Base-by-base conservation (phyloP, 768 basidiomycete genomes). In the Suillus subaureus region DNA sequence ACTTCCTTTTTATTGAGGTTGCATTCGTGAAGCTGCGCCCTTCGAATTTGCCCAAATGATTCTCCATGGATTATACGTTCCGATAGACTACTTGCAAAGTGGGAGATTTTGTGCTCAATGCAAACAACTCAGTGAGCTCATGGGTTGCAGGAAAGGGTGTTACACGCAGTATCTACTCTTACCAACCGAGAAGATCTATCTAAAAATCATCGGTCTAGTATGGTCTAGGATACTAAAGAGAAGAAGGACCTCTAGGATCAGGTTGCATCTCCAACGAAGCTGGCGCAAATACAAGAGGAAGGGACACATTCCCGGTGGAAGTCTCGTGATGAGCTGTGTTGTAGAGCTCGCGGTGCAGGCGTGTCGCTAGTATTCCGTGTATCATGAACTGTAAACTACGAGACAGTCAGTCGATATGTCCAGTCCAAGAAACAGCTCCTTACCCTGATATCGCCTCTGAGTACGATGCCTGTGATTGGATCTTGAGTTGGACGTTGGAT, bases 161-260 rank as follows among this genome's bases (percentile, higher is more conserved):
- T 6, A 6, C 33, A 5, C 6, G 33, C 33, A 4, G 33, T 9
- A 4, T 35, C 35, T 35, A 35, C 4, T 35, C 35, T 9, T 35
- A 35, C 35, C 9, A 11, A 35, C 9, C 9, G 9, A 11, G 8
- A 35, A 35, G 35, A 35, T 35, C 39, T 40, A 11, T 45, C 43
- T 45, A 11, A n/a, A n/a, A 4, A 11, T n/a, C 1, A 45, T 45
- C 18, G 43, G 43, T 45, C 43, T n/a, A 45, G 43, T 21, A n/a
- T n/a, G 21, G 3, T 43, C 18, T n/a, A n/a, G 21, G n/a, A 11
- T n/a, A 47, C 6, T 35, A 35, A 18, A 77, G 80, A 56, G 2
- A 8, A 26, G 37, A 39, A 11, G 15, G 16, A 15, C 16, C 12
- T 21, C 9, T 6, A 21, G 2, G 1, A n/a, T 21, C 16, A 11